Evolutionary conservation across 139 green algal genomes (phyloP).

Genomic region (Asterochloris erici): DNA sequence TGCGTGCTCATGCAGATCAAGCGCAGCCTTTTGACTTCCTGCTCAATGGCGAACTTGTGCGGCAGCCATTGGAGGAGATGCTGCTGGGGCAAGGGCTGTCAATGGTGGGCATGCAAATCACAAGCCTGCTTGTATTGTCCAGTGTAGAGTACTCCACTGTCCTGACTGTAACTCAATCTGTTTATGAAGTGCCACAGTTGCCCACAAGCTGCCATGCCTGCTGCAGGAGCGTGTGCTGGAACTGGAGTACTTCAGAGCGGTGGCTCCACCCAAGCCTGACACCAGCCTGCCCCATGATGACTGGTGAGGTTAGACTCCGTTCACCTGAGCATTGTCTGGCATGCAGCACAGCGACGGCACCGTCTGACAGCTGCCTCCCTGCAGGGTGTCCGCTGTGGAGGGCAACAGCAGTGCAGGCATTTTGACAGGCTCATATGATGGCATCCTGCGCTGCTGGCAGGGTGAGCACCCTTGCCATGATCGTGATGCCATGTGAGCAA

Average conservation of each 20-base stretch:
- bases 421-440: constrained; percentile 60
- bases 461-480: too few species aligned
- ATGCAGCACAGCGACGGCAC: background rate
- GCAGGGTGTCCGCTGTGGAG: constrained; percentile 60
- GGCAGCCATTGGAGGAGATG: constrained; percentile 74
- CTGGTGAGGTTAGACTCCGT: constrained; percentile 49
- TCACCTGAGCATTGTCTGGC: background rate
- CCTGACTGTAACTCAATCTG: background rate
- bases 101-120: constrained; percentile 42
- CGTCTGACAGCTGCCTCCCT: background rate
- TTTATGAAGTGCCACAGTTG: background rate
- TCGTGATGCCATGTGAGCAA: too few species aligned
- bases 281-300: constrained; percentile 69
- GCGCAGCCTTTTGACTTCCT: constrained; percentile 93
- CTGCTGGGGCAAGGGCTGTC: constrained; percentile 68
- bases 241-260: constrained; percentile 90
- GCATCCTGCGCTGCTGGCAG: constrained; percentile 20
- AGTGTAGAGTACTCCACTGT: background rate
- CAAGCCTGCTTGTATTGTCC: background rate
- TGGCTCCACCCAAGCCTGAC: constrained; percentile 71
- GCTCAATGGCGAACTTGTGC: constrained; percentile 81
- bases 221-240: constrained; percentile 73
- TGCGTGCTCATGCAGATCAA: constrained; percentile 50
- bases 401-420: constrained; percentile 15
- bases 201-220: background rate